phyloP scores from a whole-genome alignment of 352 stramenopile genomes.

The Elongisporangium prolatum region DNA sequence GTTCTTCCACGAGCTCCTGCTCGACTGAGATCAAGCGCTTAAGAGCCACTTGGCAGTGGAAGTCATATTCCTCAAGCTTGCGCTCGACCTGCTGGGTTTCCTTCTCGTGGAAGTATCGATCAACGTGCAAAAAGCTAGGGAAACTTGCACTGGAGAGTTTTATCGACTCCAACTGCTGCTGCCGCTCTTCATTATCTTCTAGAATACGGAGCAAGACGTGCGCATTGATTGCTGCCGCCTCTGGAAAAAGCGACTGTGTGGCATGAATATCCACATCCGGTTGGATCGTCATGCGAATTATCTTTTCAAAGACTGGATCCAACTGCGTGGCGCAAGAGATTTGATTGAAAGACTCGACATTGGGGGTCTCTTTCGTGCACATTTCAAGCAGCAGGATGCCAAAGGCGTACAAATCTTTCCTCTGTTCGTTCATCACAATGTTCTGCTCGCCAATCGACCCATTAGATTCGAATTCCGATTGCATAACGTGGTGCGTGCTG shows the following conservation, averaged over 20 bases:
- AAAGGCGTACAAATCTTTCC: slow-evolving; percentile 59
- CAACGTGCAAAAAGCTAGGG: slow-evolving; percentile 44
- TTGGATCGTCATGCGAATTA: slow-evolving; percentile 19
- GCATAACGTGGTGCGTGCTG: background rate
- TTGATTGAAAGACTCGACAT: slow-evolving; percentile 42
- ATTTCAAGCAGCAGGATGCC: slow-evolving; percentile 70
- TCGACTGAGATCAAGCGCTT: slow-evolving; percentile 62
- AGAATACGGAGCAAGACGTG: slow-evolving; percentile 14
- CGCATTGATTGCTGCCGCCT: background rate
- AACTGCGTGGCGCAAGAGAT: slow-evolving; percentile 38
- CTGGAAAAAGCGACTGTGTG: background rate
- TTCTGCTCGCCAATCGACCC: background rate
- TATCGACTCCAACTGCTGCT: background rate
- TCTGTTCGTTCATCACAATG: background rate
- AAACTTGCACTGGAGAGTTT: slow-evolving; percentile 18
- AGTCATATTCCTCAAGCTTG: slow-evolving; percentile 19
- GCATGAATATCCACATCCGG: background rate
- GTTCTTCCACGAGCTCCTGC: slow-evolving; percentile 58
- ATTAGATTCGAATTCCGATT: background rate
- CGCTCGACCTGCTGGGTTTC: slow-evolving; percentile 20
- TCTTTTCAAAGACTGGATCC: slow-evolving; percentile 33
- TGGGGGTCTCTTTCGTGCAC: slow-evolving; percentile 51
- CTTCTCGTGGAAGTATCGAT: slow-evolving; percentile 31
- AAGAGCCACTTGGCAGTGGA: slow-evolving; percentile 26
- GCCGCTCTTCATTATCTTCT: slow-evolving; percentile 17